Evolutionary conservation across 2,329 filamentous ascomycete genomes (phyloP), one percentile per base, ranked within the genome.

Genomic region (Penicillium expansum): DNA sequence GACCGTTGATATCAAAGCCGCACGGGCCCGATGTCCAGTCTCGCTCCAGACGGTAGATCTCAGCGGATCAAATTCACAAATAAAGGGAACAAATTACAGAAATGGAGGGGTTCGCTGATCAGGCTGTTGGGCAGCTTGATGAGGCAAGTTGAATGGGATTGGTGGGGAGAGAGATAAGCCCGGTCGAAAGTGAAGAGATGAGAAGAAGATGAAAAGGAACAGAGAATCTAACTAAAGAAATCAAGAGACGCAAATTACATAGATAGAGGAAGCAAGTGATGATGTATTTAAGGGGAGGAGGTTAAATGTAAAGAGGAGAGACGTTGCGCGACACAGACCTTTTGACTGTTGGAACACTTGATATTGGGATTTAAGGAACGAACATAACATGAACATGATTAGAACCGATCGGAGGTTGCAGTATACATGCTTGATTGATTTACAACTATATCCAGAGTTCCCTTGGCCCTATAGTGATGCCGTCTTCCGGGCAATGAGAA

Each of bases 51-150:
- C 13, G 8, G 18, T 4, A 16, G 4, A 11, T 16, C 5, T 29
- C 33, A 20, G 33, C 2, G n/a, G 24, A 10, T 49, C 13, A 20
- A 5, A 14, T 20, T 1, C n/a, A 8, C 7, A 1, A 39, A 14
- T 4, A 11, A 20, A 49, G 10, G 7, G 29, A 18, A 29, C 9
- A 29, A 20, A 24, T 22, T 38, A 27, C 20, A n/a, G n/a, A 35
- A 20, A 30, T 16, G 43, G 51, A 59, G 54, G 51, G 45, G 49
- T 33, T 39, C 13, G 43, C 55, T 24, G 44, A 56, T 65, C 58
- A 64, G 62, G 65, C 59, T 48, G 58, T 66, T 62, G 61, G 63
- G 66, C 60, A 41, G 57, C 54, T 16, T 47, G 29, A 16, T 6
- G 29, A 47, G 43, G 18, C 3, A 13, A 29, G 6, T 33, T 47